Base-by-base conservation (phyloP, 2,329 filamentous ascomycete genomes). In the Exophiala aquamarina region DNA sequence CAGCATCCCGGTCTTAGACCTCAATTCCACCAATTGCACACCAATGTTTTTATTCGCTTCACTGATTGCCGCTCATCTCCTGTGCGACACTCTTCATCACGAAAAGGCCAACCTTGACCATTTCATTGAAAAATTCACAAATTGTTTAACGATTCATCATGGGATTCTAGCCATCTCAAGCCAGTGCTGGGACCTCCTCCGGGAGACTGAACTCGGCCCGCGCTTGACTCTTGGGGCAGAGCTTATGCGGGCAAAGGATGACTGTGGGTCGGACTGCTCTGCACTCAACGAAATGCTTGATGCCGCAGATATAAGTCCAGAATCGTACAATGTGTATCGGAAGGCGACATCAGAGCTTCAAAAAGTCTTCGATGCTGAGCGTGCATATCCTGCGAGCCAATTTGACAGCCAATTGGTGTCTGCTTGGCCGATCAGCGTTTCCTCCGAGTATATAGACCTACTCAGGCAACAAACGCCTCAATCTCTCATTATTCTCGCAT, bases 61-160 rank as follows among this genome's bases (percentile, higher is more conserved):
- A 14, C 38, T 56, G 35, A 17, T 59, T 10, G 55, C 43, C 4
- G 13, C 52, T 9, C 55, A 58, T 31, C 21, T 52, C 31, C 66
- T 80, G 3, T 74, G 70, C 54, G 75, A 80, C 44, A 70, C 70
- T 2, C 63, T 78, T 2, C 52, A 62, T 46, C 64, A 69, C 42
- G 65, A 72, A 32, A 64, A 63, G 13, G 41, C 54, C 13, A 57
- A 66, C 33, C 72, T 77, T 29, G 62, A 68, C 26, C 49, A 55
- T 8, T 65, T 65, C 29, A 49, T 66, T 17, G 50, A 64, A n/a
- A 49, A 49, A 15, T 61, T 64, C 28, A 34, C 47, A 2, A 51
- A 58, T 20, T 61, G 52, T n/a, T 38, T 64, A 19, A 55, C 50
- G 17, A 37, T 68, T 7, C 55, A 64, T 31, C 52, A 52, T 3